Percentiles rank a stretch among this genome's conserved stretches.
Evolutionary conservation across 192 early-diverging fungal species (phyloP).

Genomic region (Linnemannia elongata): DNA sequence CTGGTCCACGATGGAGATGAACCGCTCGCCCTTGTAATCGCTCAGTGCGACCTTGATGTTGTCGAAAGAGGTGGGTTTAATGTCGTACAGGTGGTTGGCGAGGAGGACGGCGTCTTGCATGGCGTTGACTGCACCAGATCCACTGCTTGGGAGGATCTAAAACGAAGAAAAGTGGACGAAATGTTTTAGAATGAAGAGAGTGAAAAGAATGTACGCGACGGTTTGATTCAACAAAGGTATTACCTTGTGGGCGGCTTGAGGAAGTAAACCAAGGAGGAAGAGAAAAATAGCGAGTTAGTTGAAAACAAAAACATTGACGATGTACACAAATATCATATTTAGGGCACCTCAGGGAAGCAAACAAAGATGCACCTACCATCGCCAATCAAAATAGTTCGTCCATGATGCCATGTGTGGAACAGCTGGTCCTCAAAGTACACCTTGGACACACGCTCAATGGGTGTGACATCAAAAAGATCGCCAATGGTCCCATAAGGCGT

Average conservation of each 20-base stretch:
- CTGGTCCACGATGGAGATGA: no score
- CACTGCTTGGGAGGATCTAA: conserved; percentile 7
- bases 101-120: conserved; percentile 20
- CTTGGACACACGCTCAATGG: not conserved
- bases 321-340: no score
- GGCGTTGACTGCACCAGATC: not conserved
- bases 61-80: not conserved
- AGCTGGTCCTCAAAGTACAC: conserved; percentile 15
- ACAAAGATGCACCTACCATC: not conserved
- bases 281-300: no score
- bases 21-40: not conserved
- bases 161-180: not conserved
- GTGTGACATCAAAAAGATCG: conserved; percentile 14
- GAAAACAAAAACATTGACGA: no score
- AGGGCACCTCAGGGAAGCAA: no score
- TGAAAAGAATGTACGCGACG: no score
- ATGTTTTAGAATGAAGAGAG: no score
- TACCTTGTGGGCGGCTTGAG: conserved; percentile 17
- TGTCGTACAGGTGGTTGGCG: conserved; percentile 9
- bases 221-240: not conserved
- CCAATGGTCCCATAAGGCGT: conserved; percentile 15
- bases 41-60: not conserved
- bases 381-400: conserved; percentile 6
- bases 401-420: conserved; percentile 12
- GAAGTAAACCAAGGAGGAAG: not conserved